Evolutionary conservation across 202 grass and related monocot species (phyloP).

Genomic region (Tripidium arundinaceum): DNA sequence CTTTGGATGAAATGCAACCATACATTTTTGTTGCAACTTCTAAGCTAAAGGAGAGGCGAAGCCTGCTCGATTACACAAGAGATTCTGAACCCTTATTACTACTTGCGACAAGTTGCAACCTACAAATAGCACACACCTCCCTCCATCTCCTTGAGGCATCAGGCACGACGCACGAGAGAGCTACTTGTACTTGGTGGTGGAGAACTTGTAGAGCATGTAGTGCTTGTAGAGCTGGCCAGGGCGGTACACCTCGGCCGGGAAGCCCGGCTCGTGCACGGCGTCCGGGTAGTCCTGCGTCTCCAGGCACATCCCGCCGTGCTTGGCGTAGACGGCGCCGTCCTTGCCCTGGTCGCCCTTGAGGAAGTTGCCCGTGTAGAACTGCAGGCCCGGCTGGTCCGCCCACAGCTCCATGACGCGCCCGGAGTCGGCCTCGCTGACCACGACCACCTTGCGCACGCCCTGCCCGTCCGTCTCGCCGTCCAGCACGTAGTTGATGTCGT

Average conservation of each 20-base stretch:
- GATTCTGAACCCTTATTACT: not conserved
- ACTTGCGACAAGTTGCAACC: not conserved
- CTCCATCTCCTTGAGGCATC: no score
- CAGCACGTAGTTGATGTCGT: slow-evolving; percentile 84
- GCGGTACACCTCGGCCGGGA: slow-evolving; percentile 67
- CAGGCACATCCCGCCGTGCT: slow-evolving; percentile 57
- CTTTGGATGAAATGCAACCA: no score
- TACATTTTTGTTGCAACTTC: no score
- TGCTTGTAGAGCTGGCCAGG: slow-evolving; percentile 65
- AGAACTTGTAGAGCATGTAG: slow-evolving; percentile 88
- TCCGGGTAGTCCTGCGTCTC: slow-evolving; percentile 85
- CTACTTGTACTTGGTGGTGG: slow-evolving; percentile 20
- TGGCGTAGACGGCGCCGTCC: slow-evolving; percentile 42
- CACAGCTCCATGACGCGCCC: slow-evolving; percentile 78
- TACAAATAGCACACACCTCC: no score
- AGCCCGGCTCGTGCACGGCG: slow-evolving; percentile 58
- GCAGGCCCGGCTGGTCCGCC: slow-evolving; percentile 74
- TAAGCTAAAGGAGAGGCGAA: no score
- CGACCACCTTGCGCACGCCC: slow-evolving; percentile 61
- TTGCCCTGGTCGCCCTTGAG: slow-evolving; percentile 62
- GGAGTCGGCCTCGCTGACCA: slow-evolving; percentile 39
- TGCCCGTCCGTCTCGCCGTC: slow-evolving; percentile 48
- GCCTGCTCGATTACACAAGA: no score
- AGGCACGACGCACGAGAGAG: no score
- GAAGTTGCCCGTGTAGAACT: slow-evolving; percentile 80